phyloP scores from a whole-genome alignment of 371 early-diverging fungal genomes.

The Mortierella sp. region DNA sequence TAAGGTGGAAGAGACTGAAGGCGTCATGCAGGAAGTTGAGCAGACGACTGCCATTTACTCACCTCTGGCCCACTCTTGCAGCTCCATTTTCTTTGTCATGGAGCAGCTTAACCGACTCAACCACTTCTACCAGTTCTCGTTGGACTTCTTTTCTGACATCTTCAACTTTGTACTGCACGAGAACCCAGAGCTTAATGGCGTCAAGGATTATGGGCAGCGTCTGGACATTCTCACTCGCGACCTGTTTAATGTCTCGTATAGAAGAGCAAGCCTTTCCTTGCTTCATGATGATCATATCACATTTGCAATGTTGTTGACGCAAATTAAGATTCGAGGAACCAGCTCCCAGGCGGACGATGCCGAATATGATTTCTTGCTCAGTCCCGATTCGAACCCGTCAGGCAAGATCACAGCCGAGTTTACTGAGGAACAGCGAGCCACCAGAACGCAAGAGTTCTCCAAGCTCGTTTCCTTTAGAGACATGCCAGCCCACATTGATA shows the following conservation, averaged over 20 bases:
- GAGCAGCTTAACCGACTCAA: conserved; percentile 92
- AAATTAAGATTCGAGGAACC: conserved; percentile 82
- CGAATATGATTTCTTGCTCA: conserved; percentile 80
- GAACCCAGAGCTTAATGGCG: conserved; percentile 78
- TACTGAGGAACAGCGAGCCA: conserved; percentile 74
- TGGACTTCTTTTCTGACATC: conserved; percentile 96
- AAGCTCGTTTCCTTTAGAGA: conserved; percentile 68
- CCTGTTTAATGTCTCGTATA: conserved; percentile 87
- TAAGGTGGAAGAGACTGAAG: conserved; percentile 95
- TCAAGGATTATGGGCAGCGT: conserved; percentile 81
- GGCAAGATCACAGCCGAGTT: conserved; percentile 61
- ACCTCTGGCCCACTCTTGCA: conserved; percentile 93
- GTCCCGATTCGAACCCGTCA: conserved; percentile 61
- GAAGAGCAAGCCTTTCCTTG: conserved; percentile 86
- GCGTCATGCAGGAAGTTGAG: conserved; percentile 96
- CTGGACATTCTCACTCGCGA: conserved; percentile 84
- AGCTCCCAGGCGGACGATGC: conserved; percentile 71
- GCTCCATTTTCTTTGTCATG: conserved; percentile 95
- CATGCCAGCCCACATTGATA: conserved; percentile 66
- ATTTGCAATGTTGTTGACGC: conserved; percentile 89
- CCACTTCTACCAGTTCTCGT: conserved; percentile 98
- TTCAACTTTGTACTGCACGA: conserved; percentile 90
- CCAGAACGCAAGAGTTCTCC: conserved; percentile 66
- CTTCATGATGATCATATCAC: conserved; percentile 94
- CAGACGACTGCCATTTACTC: conserved; percentile 90